phyloP scores from a whole-genome alignment of 306 rosid species.

The Casuarina cunninghamiana region DNA sequence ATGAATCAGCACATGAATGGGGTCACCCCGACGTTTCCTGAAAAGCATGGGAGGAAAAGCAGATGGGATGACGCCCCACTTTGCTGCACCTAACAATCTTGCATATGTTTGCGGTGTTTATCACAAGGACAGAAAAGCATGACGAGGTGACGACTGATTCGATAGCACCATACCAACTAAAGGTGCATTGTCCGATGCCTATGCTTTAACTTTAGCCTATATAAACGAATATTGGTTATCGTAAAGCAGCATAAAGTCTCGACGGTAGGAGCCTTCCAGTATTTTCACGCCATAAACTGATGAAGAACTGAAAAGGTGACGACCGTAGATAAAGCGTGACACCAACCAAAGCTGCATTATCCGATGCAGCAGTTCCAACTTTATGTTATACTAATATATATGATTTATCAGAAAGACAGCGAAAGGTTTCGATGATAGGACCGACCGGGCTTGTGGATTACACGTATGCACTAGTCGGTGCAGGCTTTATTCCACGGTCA shows the following conservation, averaged over 20 bases:
- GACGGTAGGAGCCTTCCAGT: too few relatives aligned
- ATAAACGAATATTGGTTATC: too few relatives aligned
- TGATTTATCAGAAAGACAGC: not conserved
- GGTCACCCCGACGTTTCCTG: slow-evolving; percentile 31
- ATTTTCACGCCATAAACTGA: too few relatives aligned
- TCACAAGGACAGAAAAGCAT: not conserved
- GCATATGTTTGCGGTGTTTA: not conserved
- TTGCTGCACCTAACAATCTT: slow-evolving; percentile 28
- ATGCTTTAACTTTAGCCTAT: too few relatives aligned
- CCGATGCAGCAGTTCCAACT: not conserved
- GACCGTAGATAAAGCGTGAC: too few relatives aligned
- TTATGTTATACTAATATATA: not conserved
- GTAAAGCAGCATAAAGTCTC: too few relatives aligned
- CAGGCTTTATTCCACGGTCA: slow-evolving; percentile 28
- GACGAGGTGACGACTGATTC: too few relatives aligned
- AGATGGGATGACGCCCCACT: slow-evolving; percentile 15
- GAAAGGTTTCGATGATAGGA: not conserved
- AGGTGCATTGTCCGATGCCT: too few relatives aligned
- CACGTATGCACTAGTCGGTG: slow-evolving; percentile 35
- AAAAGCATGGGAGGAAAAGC: slow-evolving; percentile 22
- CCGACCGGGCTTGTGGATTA: slow-evolving; percentile 35
- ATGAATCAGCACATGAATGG: slow-evolving; percentile 38
- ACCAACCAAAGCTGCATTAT: too few relatives aligned
- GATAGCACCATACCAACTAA: too few relatives aligned
- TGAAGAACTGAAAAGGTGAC: too few relatives aligned